A percentile compares a stretch with the other conserved stretches of the same genome.
These are phyloP conservation scores for Acarospora socialis DNA, from an alignment of 2,329 filamentous ascomycete genomes.

Conservation along the genomic window DNA sequence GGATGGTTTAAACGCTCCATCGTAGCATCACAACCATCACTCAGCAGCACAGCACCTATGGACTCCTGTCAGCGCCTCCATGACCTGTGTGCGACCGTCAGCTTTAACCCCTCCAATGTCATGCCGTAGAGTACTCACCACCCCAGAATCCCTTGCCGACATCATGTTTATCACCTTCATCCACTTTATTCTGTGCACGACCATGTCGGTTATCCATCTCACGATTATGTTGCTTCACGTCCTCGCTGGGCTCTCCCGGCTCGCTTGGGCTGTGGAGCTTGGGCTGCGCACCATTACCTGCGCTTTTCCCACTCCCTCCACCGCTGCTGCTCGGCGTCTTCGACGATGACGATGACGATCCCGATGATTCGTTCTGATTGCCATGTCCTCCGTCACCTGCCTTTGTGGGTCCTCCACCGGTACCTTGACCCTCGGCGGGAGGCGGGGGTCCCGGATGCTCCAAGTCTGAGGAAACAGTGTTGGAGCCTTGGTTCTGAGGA, in stretches of 20 bases:
- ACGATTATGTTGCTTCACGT: slow-evolving; percentile 41
- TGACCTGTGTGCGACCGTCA: slow-evolving; percentile 10
- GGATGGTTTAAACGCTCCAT: too few relatives aligned
- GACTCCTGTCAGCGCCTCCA: slow-evolving; percentile 14
- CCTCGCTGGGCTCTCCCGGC: slow-evolving; percentile 31
- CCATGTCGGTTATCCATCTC: slow-evolving; percentile 28
- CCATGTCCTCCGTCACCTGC: slow-evolving; percentile 8
- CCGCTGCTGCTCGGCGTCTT: slow-evolving; percentile 3
- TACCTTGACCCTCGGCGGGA: slow-evolving; percentile 27
- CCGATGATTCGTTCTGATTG: too few relatives aligned
- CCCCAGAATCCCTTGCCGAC: slow-evolving; percentile 39
- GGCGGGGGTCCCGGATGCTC: slow-evolving; percentile 33
- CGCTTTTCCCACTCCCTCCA: slow-evolving; percentile 8
- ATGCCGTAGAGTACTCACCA: slow-evolving; percentile 14
- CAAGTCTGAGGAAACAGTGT: slow-evolving; percentile 13
- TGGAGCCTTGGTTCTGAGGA: slow-evolving; percentile 22
- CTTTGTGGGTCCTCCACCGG: slow-evolving; percentile 18
- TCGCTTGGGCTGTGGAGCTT: slow-evolving; percentile 39
- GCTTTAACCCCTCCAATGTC: slow-evolving; percentile 1
- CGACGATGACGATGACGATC: too few relatives aligned
- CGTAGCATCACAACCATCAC: too few relatives aligned
- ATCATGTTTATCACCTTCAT: slow-evolving; percentile 16
- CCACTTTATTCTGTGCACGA: slow-evolving; percentile 37
- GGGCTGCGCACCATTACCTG: slow-evolving; percentile 29
- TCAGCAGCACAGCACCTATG: too few relatives aligned